Conservation (phyloP, 2,329 filamentous ascomycete genomes). For the Fusarium sp. region DNA sequence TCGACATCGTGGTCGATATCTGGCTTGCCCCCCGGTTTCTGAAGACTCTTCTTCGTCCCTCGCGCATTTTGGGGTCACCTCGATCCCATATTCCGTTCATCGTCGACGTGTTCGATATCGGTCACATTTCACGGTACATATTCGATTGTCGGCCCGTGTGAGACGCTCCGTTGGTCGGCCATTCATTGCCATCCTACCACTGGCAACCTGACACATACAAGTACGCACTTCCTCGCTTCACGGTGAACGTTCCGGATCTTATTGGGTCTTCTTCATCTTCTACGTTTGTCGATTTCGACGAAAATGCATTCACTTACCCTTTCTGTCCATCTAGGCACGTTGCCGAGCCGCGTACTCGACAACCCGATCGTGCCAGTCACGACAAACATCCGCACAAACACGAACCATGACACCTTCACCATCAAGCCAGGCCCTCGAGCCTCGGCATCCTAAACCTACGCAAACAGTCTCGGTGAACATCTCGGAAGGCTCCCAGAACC, state of each 20-base stretch:
- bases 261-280: neutral
- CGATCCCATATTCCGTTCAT: neutral
- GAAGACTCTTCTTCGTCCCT: neutral
- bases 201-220: neutral
- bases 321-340: neutral
- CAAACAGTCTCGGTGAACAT: conserved; percentile 62
- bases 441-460: conserved; percentile 49
- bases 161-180: conserved; percentile 13
- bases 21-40: neutral
- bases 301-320: neutral
- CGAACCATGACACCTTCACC: conserved; percentile 55
- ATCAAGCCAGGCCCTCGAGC: conserved; percentile 53
- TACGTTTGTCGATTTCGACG: neutral
- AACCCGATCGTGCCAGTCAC: conserved; percentile 21
- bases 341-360: neutral
- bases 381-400: conserved; percentile 25
- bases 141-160: conserved; percentile 11
- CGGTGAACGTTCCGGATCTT: neutral
- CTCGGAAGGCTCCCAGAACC: conserved; percentile 54
- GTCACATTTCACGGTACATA: neutral
- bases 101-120: neutral
- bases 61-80: neutral
- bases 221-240: neutral
- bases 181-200: neutral
- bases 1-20: conserved; percentile 14